These are phyloP conservation scores for Elasticomyces elasticus DNA, from an alignment of 495 filamentous ascomycete genomes.

Conservation along the genomic window DNA sequence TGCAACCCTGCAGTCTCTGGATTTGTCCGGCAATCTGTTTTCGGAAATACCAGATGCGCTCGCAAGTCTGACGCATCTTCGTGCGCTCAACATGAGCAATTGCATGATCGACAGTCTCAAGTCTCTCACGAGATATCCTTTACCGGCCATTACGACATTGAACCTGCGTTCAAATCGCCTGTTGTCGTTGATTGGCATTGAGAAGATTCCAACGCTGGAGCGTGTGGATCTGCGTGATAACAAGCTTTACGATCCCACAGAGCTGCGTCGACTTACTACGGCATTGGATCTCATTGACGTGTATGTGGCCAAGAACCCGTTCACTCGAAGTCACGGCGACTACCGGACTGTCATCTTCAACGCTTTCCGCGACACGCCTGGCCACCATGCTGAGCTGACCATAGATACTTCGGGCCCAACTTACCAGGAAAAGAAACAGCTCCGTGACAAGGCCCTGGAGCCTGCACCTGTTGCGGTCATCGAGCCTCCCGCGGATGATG, in stretches of 20 bases:
- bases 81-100: constrained; percentile 82
- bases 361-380: constrained; percentile 84
- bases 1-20: constrained; percentile 77
- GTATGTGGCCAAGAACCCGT: constrained; percentile 83
- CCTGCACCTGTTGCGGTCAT: constrained; percentile 65
- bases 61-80: constrained; percentile 66
- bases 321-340: constrained; percentile 72
- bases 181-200: constrained; percentile 78
- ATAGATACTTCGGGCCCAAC: constrained; percentile 76
- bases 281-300: constrained; percentile 87
- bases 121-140: constrained; percentile 71
- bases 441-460: constrained; percentile 73
- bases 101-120: constrained; percentile 97
- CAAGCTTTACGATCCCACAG: constrained; percentile 76
- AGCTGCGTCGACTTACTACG: constrained; percentile 79
- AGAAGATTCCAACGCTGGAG: constrained; percentile 78
- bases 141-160: constrained; percentile 86
- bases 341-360: constrained; percentile 92
- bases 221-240: constrained; percentile 89
- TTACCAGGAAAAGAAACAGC: constrained; percentile 70
- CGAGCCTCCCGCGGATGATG: constrained; percentile 47
- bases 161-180: constrained; percentile 88
- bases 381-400: constrained; percentile 79
- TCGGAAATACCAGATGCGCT: constrained; percentile 83
- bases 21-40: constrained; percentile 85